These are phyloP conservation scores for Geranium brycei DNA, from an alignment of 345 rosid species.

Conservation along the genomic window DNA sequence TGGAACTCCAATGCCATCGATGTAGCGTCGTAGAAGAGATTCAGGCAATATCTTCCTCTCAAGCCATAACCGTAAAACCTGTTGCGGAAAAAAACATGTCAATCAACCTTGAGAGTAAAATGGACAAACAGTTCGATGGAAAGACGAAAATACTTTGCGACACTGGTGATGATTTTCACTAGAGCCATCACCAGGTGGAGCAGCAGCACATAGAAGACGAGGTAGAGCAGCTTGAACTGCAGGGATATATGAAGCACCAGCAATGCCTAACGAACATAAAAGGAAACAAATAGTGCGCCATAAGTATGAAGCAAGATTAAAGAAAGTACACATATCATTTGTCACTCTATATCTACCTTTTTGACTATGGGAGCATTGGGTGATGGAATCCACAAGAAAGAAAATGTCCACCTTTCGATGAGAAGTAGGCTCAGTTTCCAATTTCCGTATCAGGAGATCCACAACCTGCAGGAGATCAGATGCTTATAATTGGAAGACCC, in stretches of 20 bases:
- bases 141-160: constrained; percentile 45
- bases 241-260: constrained; percentile 78
- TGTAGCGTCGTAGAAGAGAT: constrained; percentile 51
- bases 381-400: constrained; percentile 93
- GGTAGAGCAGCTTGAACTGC: constrained; percentile 82
- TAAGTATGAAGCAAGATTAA: background rate
- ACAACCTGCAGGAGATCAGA: constrained; percentile 48
- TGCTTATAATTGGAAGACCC: background rate
- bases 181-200: constrained; percentile 69
- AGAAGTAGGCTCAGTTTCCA: constrained; percentile 76
- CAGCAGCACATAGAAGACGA: constrained; percentile 91
- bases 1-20: constrained; percentile 75
- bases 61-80: constrained; percentile 89
- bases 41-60: constrained; percentile 80
- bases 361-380: constrained; percentile 83
- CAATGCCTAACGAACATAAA: constrained; percentile 38
- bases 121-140: background rate
- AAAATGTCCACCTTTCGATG: constrained; percentile 80
- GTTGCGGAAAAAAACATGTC: constrained; percentile 12
- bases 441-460: constrained; percentile 73
- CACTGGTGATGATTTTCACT: constrained; percentile 96
- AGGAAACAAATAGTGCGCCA: background rate
- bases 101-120: constrained; percentile 6
- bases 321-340: background rate
- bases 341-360: constrained; percentile 33